A percentile compares a stretch with the other conserved stretches of the same genome.
Conservation (phyloP, 768 basidiomycete genomes). For the Xerocomus spinulosus region DNA sequence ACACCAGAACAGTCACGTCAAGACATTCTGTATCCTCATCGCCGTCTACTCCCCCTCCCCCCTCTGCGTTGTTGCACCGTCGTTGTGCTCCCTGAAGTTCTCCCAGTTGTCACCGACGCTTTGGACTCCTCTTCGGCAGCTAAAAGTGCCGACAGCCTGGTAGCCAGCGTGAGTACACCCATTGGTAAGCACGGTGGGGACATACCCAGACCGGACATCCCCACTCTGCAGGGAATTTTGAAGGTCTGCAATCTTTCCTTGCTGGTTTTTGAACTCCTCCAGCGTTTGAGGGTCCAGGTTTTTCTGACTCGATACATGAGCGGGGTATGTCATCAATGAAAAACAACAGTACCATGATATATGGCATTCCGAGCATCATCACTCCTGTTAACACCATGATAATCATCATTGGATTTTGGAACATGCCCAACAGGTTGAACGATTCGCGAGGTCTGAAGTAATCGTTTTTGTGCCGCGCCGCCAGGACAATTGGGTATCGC, state of each 20-base stretch:
- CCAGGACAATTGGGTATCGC: conserved; percentile 56
- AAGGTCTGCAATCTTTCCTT: conserved; percentile 49
- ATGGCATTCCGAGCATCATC: conserved; percentile 71
- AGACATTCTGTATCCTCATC: conserved; percentile 12
- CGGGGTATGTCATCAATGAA: background rate
- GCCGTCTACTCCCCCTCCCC: conserved; percentile 35
- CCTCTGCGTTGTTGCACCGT: conserved; percentile 31
- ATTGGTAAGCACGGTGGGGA: conserved; percentile 8
- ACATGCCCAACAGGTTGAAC: conserved; percentile 71
- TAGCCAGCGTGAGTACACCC: conserved; percentile 3
- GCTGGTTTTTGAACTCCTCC: conserved; percentile 59
- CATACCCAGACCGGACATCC: conserved; percentile 56
- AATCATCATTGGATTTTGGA: conserved; percentile 82
- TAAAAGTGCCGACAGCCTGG: conserved; percentile 43
- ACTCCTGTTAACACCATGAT: conserved; percentile 64
- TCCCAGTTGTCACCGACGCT: conserved; percentile 19
- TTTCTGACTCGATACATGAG: conserved; percentile 44
- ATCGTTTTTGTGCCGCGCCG: conserved; percentile 48
- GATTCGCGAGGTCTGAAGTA: conserved; percentile 69
- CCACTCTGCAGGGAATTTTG: conserved; percentile 57
- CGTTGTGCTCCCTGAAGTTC: conserved; percentile 16
- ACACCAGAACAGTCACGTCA: conserved; percentile 2
- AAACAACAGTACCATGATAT: conserved; percentile 54
- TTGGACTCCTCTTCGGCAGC: conserved; percentile 38
- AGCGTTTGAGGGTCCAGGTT: conserved; percentile 68